A percentile compares a stretch with the other conserved stretches of the same genome.
These are phyloP conservation scores for Hysterium pulicare DNA, from an alignment of 2,329 filamentous ascomycete genomes.

Conservation along the genomic window DNA sequence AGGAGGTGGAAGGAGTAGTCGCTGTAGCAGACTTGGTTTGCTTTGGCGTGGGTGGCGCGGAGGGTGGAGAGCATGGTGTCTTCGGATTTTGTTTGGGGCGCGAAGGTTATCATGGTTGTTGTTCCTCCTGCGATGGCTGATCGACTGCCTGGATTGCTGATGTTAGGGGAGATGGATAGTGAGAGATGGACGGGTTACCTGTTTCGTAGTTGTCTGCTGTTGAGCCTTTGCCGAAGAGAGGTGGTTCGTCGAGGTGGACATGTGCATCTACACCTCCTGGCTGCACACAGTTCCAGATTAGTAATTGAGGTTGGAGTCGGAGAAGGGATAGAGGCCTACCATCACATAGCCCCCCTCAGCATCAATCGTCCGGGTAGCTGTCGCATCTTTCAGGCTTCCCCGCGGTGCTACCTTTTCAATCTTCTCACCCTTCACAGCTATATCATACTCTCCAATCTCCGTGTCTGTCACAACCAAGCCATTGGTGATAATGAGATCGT, in stretches of 20 bases:
- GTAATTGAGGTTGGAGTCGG: neutral
- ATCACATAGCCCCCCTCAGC: conserved; percentile 47
- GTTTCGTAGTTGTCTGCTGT: conserved; percentile 41
- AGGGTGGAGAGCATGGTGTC: conserved; percentile 44
- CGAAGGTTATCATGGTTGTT: conserved; percentile 49
- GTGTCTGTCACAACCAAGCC: conserved; percentile 42
- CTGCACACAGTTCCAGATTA: conserved; percentile 6
- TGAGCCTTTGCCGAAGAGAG: conserved; percentile 43
- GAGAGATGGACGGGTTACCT: conserved; percentile 10
- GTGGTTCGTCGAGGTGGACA: conserved; percentile 46
- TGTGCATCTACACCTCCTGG: conserved; percentile 46
- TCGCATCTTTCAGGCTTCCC: conserved; percentile 27
- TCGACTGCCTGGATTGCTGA: conserved; percentile 35
- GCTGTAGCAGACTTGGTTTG: conserved; percentile 44
- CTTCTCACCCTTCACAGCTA: conserved; percentile 44
- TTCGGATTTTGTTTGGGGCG: conserved; percentile 45
- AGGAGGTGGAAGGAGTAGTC: conserved; percentile 47
- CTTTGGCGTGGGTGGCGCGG: conserved; percentile 42
- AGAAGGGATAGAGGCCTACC: conserved; percentile 10
- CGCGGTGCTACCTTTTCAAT: conserved; percentile 34
- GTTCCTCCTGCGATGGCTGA: conserved; percentile 49
- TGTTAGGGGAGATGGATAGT: neutral
- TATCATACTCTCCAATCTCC: conserved; percentile 38
- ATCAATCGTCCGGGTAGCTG: conserved; percentile 36
- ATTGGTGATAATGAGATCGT: conserved; percentile 43